Conservation (phyloP, 805 yeast genomes). For the Spathaspora sp. region DNA sequence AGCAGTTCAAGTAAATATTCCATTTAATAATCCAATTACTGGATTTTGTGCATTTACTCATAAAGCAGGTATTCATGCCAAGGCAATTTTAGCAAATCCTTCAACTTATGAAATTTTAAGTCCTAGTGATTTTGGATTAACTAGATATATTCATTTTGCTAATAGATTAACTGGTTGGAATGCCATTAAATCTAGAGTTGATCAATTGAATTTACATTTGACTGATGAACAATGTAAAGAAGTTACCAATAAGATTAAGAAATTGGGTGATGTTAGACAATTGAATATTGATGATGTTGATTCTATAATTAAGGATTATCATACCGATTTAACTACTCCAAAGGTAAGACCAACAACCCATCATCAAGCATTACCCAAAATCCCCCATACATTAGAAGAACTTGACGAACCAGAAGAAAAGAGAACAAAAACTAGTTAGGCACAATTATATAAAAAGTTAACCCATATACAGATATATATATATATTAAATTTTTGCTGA, state of each 20-base stretch:
- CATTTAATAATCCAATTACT: slow-evolving; percentile 60
- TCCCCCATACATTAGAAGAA: slow-evolving; percentile 6
- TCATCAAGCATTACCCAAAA: slow-evolving; percentile 1
- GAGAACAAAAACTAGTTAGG: slow-evolving; percentile 3
- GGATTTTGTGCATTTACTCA: slow-evolving; percentile 65
- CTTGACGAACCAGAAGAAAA: slow-evolving; percentile 3
- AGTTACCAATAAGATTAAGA: slow-evolving; percentile 51
- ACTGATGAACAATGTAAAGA: slow-evolving; percentile 56
- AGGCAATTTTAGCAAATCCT: slow-evolving; percentile 60
- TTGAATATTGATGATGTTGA: slow-evolving; percentile 60
- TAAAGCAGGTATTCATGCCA: slow-evolving; percentile 63
- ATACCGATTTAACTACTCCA: slow-evolving; percentile 27
- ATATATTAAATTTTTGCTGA: not conserved
- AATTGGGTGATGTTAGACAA: slow-evolving; percentile 58
- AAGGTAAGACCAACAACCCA: slow-evolving; percentile 2
- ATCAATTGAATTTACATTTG: slow-evolving; percentile 53
- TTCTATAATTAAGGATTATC: slow-evolving; percentile 54
- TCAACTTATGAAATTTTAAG: slow-evolving; percentile 59
- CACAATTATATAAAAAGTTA: too few relatives aligned
- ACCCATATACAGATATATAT: not conserved
- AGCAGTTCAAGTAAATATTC: slow-evolving; percentile 55
- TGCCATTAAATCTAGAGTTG: slow-evolving; percentile 59
- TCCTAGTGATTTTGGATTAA: slow-evolving; percentile 56
- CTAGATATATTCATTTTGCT: slow-evolving; percentile 61
- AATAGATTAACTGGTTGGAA: slow-evolving; percentile 63